phyloP scores from a whole-genome alignment of 176 grass and related monocot genomes.

The Lolium multiflorum region DNA sequence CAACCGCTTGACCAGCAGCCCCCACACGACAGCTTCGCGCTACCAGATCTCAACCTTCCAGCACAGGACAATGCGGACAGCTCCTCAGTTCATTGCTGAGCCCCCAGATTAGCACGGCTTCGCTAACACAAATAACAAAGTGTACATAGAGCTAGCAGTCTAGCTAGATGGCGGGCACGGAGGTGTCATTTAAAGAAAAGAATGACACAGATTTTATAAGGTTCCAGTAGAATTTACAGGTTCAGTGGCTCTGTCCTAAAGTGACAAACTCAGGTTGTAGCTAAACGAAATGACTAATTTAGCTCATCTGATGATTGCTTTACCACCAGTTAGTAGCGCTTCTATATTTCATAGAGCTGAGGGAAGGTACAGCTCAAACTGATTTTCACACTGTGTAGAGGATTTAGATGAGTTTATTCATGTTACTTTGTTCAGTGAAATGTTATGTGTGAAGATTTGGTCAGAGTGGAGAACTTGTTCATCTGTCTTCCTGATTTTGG shows the following conservation, averaged over 20 bases:
- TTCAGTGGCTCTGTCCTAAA: constrained; percentile 23
- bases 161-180: constrained; percentile 28
- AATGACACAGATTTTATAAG: constrained; percentile 40
- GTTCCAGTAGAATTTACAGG: constrained; percentile 47
- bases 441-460: constrained; percentile 17
- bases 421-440: constrained; percentile 46
- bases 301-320: constrained; percentile 40
- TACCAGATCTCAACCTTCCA: constrained; percentile 66
- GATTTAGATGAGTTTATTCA: constrained; percentile 47
- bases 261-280: constrained; percentile 32
- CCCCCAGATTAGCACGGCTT: constrained; percentile 14
- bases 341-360: constrained; percentile 38
- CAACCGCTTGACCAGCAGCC: constrained; percentile 34
- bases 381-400: constrained; percentile 17
- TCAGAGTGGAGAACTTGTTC: not conserved
- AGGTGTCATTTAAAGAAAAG: constrained; percentile 31
- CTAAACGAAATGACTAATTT: constrained; percentile 32
- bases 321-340: not conserved
- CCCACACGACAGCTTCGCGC: constrained; percentile 32
- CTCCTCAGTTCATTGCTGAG: constrained; percentile 41
- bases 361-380: constrained; percentile 39
- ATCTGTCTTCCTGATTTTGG: not conserved
- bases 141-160: constrained; percentile 63
- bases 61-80: constrained; percentile 45
- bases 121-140: constrained; percentile 49